Conservation (phyloP, 768 basidiomycete species). For the Strobilomyces dryophilus region DNA sequence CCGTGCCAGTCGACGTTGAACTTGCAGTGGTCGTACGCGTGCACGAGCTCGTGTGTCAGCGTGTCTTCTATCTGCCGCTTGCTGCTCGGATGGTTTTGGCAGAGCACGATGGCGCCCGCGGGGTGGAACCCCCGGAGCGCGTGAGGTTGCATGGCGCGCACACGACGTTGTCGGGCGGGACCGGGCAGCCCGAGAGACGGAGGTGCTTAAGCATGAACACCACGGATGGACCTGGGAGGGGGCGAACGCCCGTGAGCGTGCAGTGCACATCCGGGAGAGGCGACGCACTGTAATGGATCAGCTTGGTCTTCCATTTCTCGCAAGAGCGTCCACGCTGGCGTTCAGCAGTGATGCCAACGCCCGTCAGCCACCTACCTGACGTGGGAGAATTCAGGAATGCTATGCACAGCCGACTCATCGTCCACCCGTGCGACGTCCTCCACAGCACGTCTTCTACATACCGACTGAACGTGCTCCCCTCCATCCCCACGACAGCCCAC, state of each 20-base stretch:
- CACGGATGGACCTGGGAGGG: conserved; percentile 67
- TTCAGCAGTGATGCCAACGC: conserved; percentile 46
- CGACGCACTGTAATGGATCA: conserved; percentile 66
- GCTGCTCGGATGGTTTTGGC: conserved; percentile 76
- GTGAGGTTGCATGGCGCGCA: conserved; percentile 81
- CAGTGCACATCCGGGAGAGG: conserved; percentile 5
- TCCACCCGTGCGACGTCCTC: conserved; percentile 49
- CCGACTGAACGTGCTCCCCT: conserved; percentile 70
- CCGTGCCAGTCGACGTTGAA: conserved; percentile 93
- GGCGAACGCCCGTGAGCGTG: conserved; percentile 11
- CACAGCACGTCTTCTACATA: conserved; percentile 68
- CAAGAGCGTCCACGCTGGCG: conserved; percentile 42
- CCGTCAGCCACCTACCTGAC: conserved; percentile 43
- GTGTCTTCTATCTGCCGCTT: conserved; percentile 92
- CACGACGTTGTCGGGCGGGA: conserved; percentile 68
- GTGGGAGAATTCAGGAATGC: conserved; percentile 11
- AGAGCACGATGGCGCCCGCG: conserved; percentile 76
- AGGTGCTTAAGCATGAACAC: conserved; percentile 93
- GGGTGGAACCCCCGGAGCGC: conserved; percentile 83
- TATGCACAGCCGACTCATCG: conserved; percentile 28
- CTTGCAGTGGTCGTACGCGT: conserved; percentile 92
- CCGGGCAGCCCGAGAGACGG: conserved; percentile 64
- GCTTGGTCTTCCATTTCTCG: conserved; percentile 64
- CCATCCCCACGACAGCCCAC: conserved; percentile 59
- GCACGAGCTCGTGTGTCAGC: conserved; percentile 88